Base-by-base conservation (phyloP, 2,329 filamentous ascomycete species). In the Coniochaeta prunicola region DNA sequence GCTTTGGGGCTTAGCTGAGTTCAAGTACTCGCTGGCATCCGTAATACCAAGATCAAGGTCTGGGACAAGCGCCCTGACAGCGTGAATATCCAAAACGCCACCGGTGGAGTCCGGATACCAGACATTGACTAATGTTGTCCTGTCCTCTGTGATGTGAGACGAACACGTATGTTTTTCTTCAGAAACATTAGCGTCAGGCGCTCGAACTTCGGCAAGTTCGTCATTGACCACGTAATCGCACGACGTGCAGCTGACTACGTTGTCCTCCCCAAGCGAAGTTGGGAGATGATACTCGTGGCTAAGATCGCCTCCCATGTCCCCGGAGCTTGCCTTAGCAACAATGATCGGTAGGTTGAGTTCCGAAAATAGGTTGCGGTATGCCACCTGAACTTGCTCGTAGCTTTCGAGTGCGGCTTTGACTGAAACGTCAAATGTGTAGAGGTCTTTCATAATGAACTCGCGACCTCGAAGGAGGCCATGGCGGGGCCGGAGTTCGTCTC, bases 381-480 rank as follows among this genome's bases (percentile, higher is more conserved):
- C 88, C 38, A 73, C 71, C 56, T 89, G 84, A 2, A 96, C 91
- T 45, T 86, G 76, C 7, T 84, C 74, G 65, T 99, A 99, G 0
- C 93, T 96, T 56, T 82, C 74, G n/a, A 92, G 76, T 1, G 93
- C 93, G n/a, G 83, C 76, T 28, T 82, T 74, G 0, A 79, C 70
- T 4, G 81, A 87, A 36, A 80, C 76, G 68, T 99, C 94, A 68
- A 99, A 99, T 0, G 92, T 97, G 71, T 99, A 99, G 1, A 99
- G 81, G 71, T 99, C 94, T 73, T 99, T 99, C 94, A 99, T 99
- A 65, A 91, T 76, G 67, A 99, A 99, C 68, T 99, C 94, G 61
- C 92, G 86, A 0, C 91, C 89, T 10, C 94, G 86, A 9, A 99
- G 78, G 1, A 99, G 79, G 13, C 94, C 94, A 66, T 96, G 90